Evolutionary conservation across 1,284 basidiomycete species (phyloP), one percentile per base, ranked within the genome.

Genomic region (Neonothopanus nambi): DNA sequence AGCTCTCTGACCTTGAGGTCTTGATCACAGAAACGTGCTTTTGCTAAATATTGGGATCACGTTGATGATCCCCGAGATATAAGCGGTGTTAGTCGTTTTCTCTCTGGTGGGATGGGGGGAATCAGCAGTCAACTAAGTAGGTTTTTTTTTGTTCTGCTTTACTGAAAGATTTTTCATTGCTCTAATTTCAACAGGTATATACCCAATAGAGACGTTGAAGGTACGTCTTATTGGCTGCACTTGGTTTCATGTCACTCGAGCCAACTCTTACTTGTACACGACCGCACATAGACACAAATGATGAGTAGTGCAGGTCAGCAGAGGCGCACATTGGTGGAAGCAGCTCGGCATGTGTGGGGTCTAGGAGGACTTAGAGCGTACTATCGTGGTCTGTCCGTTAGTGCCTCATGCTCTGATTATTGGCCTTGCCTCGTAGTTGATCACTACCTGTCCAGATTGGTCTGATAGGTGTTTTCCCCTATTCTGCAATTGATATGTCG

Each of bases 51-150:
- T 70, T 90, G 87, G 77, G 96, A 98, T 70, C 73, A 85, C 51
- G 95, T 98, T 2, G 88, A 93, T 5, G 95, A 99, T 66, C 75
- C 89, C 13, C 80, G 93, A 37, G 87, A 98, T 49, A 95, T 99
- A 60, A 95, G 92, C 59, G 94, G 94, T 3, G 80, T 84, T 26
- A 95, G 92, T 67, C 85, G 97, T 13, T 99, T 99, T 75, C 70
- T 99, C 49, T 91, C 95, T 13, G 97, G 97, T 49, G 97, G 97
- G 1, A 82, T 99, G 38, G 97, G 96, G 46, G 97, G 97, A 43
- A 89, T 99, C 62, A 86, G 84, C 43, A 95, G 93, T 67, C 97
- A 99, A 77, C 81, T 99, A 36, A 85, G 90, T 90, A 61, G 68
- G 85, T 72, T 49, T 55, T 47, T 38, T 18, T 26, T 54, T 48